phyloP scores from a whole-genome alignment of 169 alveolate species.

The Amoebophrya sp. region DNA sequence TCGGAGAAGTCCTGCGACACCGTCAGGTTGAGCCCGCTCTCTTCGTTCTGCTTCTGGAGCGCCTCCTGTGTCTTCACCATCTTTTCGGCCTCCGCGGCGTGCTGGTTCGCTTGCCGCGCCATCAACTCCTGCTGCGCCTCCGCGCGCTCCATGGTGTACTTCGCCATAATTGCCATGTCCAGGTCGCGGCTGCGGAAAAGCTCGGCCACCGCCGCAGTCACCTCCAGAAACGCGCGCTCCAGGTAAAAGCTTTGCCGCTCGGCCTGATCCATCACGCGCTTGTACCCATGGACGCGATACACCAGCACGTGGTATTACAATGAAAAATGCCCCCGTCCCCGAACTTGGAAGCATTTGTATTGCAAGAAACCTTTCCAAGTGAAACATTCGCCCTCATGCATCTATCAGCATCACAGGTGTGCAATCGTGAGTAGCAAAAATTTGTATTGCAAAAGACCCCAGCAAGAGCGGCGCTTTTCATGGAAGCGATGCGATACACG shows the following conservation, averaged over 20 bases:
- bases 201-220: background rate
- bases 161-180: background rate
- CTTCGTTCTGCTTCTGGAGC: too few relatives aligned
- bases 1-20: too few relatives aligned
- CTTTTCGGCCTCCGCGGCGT: background rate
- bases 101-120: background rate
- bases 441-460: too few relatives aligned
- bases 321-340: too few relatives aligned
- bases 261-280: background rate
- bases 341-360: too few relatives aligned
- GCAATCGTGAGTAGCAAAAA: too few relatives aligned
- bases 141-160: background rate
- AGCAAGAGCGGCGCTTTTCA: too few relatives aligned
- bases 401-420: too few relatives aligned
- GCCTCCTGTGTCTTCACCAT: background rate
- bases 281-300: background rate
- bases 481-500: too few relatives aligned
- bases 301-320: background rate
- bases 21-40: too few relatives aligned
- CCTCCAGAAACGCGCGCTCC: background rate
- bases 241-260: background rate
- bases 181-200: background rate
- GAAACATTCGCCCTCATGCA: too few relatives aligned
- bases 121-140: background rate
- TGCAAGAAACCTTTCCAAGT: too few relatives aligned